phyloP scores from a whole-genome alignment of 2,329 filamentous ascomycete genomes.

The Teratosphaeria epicoccoides region DNA sequence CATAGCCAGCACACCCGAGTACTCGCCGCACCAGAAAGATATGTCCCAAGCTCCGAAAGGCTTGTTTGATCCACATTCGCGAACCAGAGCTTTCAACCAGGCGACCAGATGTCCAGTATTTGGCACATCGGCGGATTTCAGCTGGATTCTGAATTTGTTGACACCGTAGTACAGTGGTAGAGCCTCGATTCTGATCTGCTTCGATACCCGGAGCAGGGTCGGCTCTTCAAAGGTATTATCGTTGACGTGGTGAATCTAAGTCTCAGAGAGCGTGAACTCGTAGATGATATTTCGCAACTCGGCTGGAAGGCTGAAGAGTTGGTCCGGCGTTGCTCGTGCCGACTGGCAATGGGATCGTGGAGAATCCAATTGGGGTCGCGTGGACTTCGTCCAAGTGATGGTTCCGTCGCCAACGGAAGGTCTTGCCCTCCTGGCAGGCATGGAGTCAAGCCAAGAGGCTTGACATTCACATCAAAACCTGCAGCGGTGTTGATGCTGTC shows the following conservation, averaged over 20 bases:
- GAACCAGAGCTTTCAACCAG: neutral
- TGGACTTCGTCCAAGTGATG: neutral
- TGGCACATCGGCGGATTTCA: neutral
- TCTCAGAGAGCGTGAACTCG: neutral
- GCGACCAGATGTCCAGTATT: neutral
- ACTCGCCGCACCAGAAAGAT: neutral
- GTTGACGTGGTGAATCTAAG: neutral
- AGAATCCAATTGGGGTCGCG: too few relatives aligned
- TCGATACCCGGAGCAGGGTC: neutral
- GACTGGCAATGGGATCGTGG: neutral
- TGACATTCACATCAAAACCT: too few relatives aligned
- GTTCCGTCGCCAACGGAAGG: neutral
- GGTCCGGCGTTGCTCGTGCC: neutral
- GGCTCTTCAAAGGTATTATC: neutral
- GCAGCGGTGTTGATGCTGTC: too few relatives aligned
- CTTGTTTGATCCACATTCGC: neutral
- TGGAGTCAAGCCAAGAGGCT: neutral
- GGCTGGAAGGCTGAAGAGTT: neutral
- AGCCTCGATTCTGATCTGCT: neutral
- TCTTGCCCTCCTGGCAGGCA: neutral
- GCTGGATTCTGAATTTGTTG: neutral
- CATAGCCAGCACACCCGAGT: neutral
- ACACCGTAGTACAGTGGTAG: neutral
- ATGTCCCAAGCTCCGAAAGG: neutral
- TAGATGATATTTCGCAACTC: conserved; percentile 1